These are phyloP conservation scores for Fusarium kyushuense DNA, from an alignment of 2,329 filamentous ascomycete species.

Conservation along the genomic window DNA sequence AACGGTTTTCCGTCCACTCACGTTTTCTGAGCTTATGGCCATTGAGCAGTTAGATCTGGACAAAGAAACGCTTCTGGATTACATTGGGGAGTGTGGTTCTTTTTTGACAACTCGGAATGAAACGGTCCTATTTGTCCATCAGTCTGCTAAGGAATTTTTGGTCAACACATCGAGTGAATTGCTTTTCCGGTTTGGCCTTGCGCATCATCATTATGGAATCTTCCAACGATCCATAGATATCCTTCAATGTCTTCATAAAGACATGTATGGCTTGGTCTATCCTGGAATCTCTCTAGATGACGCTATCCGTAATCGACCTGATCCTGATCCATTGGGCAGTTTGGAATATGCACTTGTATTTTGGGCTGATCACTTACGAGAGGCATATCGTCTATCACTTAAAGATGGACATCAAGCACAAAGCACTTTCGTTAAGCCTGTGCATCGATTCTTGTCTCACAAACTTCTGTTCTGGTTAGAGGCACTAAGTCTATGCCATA, in stretches of 20 bases:
- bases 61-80: rapidly evolving
- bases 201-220: neutral
- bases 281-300: rapidly evolving
- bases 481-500: neutral
- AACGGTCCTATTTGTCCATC: rapidly evolving
- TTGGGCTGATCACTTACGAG: neutral
- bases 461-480: slow-evolving; percentile 2
- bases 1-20: neutral
- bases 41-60: rapidly evolving
- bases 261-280: neutral
- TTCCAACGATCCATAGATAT: neutral
- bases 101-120: neutral
- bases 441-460: rapidly evolving
- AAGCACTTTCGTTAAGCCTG: rapidly evolving
- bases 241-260: rapidly evolving
- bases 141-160: neutral
- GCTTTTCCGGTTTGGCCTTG: rapidly evolving
- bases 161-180: rapidly evolving
- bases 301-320: rapidly evolving
- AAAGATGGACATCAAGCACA: rapidly evolving
- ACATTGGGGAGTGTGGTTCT: neutral
- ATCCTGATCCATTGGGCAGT: rapidly evolving
- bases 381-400: rapidly evolving
- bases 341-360: neutral
- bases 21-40: neutral